Base-by-base conservation (phyloP, 2,329 filamentous ascomycete species). In the Aspergillus tamarii region DNA sequence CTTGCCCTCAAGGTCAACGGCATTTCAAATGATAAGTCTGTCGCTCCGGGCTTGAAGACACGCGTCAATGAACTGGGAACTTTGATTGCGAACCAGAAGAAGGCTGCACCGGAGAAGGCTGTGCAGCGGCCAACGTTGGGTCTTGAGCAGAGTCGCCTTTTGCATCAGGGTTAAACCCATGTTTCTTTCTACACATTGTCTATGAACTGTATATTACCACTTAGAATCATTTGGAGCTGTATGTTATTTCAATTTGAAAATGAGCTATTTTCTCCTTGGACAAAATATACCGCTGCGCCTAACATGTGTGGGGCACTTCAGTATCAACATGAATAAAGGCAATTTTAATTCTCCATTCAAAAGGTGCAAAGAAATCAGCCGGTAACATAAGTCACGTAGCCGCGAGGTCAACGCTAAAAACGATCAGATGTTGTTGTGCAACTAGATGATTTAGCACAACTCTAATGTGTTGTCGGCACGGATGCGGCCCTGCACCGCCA, bases 381-480 rank as follows among this genome's bases (percentile, higher is more conserved):
- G 12, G 46, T 12, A 58, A 43, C 19, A 11, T 26, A 28, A 14
- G 21, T 39, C 52, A 39, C 41, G 48, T 21, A 52, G 48, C 28
- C 16, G 48, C 10, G 16, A 28, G 30, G 28, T 30, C 11, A 34
- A 59, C 43, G 57, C 56, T 59, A 60, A 45, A 19, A 50, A 57
- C 34, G 28, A 43, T 48, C 45, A 50, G 23, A 61, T 19, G 14
- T 48, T 57, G 21, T 43, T 61, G 50, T 28, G 28, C 45, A 23
- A 43, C 26, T 52, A 6, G 43, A 41, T 2, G 26, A 34, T 21
- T 34, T 39, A 62, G 60, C 63, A 67, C 57, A 80, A 87, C 39
- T 89, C 85, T 71, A 96, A 76, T 1, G 91, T 94, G 74, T 91
- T 88, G 76, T 96, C 92, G 52, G 89, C 84, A 55, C 87, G 83